A percentile compares a stretch with the other conserved stretches of the same genome.
Evolutionary conservation across 768 basidiomycete genomes (phyloP).

Genomic region (Leucosporidium scottii): DNA sequence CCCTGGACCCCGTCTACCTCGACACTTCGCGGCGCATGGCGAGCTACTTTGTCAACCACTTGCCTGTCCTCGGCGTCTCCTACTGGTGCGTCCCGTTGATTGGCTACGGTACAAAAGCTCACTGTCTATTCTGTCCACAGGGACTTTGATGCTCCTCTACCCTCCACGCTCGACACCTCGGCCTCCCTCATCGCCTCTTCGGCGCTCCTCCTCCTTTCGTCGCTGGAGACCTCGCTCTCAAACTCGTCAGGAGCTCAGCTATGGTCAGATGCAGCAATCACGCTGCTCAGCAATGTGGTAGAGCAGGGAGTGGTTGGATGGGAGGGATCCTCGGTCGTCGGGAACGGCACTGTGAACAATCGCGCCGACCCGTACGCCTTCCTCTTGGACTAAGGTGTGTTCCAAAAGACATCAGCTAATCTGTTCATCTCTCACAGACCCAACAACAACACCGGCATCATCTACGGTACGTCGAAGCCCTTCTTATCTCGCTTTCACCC

Average conservation of each 20-base stretch:
- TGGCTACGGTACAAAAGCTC: not conserved
- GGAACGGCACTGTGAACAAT: constrained; percentile 16
- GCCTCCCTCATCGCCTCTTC: constrained; percentile 3
- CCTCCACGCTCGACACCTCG: constrained; percentile 9
- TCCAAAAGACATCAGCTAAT: too few species aligned
- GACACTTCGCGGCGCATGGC: not conserved
- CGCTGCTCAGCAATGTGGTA: not conserved
- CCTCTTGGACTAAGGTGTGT: too few species aligned
- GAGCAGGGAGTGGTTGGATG: not conserved
- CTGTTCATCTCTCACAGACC: not conserved
- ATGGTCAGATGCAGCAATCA: not conserved
- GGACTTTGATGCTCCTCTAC: constrained; percentile 5
- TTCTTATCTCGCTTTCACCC: too few species aligned
- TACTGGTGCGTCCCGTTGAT: not conserved
- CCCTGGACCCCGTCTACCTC: not conserved
- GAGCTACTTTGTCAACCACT: not conserved
- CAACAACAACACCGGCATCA: constrained; percentile 9
- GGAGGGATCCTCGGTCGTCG: not conserved
- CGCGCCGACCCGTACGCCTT: not conserved
- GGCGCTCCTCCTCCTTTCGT: constrained; percentile 43
- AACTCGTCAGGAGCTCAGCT: constrained; percentile 61
- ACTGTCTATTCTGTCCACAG: not conserved
- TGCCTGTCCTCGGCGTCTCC: constrained; percentile 3
- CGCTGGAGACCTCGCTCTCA: constrained; percentile 86
- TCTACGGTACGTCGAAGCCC: not conserved